Evolutionary conservation across 2,329 filamentous ascomycete species (phyloP), one percentile per base, ranked within the genome.

Genomic region (Pseudonectria foliicola): DNA sequence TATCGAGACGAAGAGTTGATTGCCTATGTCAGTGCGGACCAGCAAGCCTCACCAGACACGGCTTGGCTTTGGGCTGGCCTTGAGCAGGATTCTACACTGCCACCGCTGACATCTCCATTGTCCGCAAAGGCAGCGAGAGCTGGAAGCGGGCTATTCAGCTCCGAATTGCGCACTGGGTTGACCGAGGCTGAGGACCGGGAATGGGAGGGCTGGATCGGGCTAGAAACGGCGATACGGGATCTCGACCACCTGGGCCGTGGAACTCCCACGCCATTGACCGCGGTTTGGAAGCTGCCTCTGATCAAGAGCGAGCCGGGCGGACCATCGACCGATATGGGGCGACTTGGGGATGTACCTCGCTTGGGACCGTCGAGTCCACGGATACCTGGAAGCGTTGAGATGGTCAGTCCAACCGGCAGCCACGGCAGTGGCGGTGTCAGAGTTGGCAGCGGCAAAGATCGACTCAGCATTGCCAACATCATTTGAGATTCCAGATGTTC

Each of bases 51-150:
- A n/a, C 70, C 73, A 0, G 82, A 88, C 34, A 77, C 77, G 25
- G 80, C 81, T 10, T 96, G 90, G 90, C 75, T 89, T 4, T 95
- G 89, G 90, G 63, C 74, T 50, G 70, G 74, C 21, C 70, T 71
- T 25, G 80, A 82, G 48, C 58, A 60, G 27, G 70, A 71, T 27
- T 42, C 51, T 2, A 47, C 67, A 4, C 41, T 54, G 8, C 43
- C 46, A 25, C 51, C 48, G 27, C 41, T 52, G 26, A 46, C 42
- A 7, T 38, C 40, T 21, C 34, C 38, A 23, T 35, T 42, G 27
- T 38, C 21, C 34, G 38, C 31, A 33, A 46, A 29, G 31, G 30
- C 46, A 15, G 37, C 48, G 44, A 44, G 55, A 35, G 28, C 42
- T 35, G 61, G 62, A 16, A 66, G 57, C 31, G 59, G 57, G 7